Conservation (phyloP, 495 filamentous ascomycete genomes). For the Rhypophila decipiens region DNA sequence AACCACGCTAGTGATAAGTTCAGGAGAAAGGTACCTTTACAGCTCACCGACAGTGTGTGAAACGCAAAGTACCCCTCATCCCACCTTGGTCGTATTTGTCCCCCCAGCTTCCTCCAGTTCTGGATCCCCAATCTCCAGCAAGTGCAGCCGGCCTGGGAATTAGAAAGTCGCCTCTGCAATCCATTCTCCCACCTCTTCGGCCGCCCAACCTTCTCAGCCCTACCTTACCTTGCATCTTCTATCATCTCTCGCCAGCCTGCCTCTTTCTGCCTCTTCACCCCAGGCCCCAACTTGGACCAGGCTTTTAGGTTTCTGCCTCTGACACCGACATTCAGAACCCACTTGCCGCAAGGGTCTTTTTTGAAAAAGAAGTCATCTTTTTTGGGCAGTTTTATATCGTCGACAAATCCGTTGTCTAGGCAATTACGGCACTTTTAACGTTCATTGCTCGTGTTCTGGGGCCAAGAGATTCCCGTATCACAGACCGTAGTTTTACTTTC, state of each 20-base stretch:
- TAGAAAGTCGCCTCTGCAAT: conserved; percentile 13
- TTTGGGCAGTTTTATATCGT: no score
- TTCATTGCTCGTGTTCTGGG: neutral
- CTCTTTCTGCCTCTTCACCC: neutral
- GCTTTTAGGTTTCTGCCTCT: neutral
- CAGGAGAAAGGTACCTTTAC: conserved; percentile 1
- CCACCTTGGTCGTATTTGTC: conserved; percentile 8
- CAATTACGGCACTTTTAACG: neutral
- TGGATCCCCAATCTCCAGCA: conserved; percentile 8
- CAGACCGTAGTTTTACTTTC: no score
- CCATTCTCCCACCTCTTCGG: conserved; percentile 9
- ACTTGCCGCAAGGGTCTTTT: no score
- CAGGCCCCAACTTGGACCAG: neutral
- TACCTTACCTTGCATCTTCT: conserved; percentile 15
- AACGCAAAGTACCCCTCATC: conserved; percentile 16
- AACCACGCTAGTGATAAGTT: no score
- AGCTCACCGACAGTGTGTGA: conserved; percentile 6
- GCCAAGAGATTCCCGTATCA: neutral
- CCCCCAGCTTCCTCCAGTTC: conserved; percentile 6
- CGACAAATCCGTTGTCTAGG: no score
- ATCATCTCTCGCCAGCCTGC: neutral
- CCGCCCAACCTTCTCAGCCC: conserved; percentile 26
- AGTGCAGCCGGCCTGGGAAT: neutral
- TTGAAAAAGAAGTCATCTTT: no score
- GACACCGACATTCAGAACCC: neutral